Percentiles rank a stretch among this genome's conserved stretches.
These are phyloP conservation scores for Cucurbitaria berberidis DNA, from an alignment of 2,329 filamentous ascomycete genomes.

Conservation along the genomic window DNA sequence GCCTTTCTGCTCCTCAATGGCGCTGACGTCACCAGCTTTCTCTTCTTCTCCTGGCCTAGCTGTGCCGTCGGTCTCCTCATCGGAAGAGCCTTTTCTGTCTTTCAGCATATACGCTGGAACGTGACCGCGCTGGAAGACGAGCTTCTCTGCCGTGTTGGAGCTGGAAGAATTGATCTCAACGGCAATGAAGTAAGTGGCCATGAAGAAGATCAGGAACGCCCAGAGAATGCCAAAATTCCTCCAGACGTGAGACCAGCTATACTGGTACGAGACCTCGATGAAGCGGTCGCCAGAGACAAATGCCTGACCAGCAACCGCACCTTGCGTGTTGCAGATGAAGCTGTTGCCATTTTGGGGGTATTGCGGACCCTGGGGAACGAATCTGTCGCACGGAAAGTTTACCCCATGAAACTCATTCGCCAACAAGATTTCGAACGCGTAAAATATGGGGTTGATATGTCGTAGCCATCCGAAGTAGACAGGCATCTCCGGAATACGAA, in stretches of 20 bases:
- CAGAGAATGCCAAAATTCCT: slow-evolving; percentile 69
- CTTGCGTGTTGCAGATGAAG: slow-evolving; percentile 48
- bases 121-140: slow-evolving; percentile 65
- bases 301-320: slow-evolving; percentile 47
- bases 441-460: slow-evolving; percentile 75
- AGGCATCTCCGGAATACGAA: slow-evolving; percentile 65
- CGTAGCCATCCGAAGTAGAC: slow-evolving; percentile 54
- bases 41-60: slow-evolving; percentile 35
- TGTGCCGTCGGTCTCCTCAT: slow-evolving; percentile 46
- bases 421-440: slow-evolving; percentile 78
- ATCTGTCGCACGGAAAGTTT: slow-evolving; percentile 42
- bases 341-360: slow-evolving; percentile 29
- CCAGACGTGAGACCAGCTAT: slow-evolving; percentile 55
- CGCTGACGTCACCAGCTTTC: slow-evolving; percentile 47
- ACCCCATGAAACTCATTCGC: slow-evolving; percentile 68
- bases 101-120: slow-evolving; percentile 50
- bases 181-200: slow-evolving; percentile 66
- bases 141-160: slow-evolving; percentile 68
- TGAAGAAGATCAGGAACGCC: slow-evolving; percentile 69
- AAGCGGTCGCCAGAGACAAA: slow-evolving; percentile 51
- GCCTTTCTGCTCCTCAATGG: slow-evolving; percentile 49
- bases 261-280: slow-evolving; percentile 39
- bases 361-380: slow-evolving; percentile 50
- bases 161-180: slow-evolving; percentile 70
- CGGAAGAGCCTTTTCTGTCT: slow-evolving; percentile 34